phyloP scores from a whole-genome alignment of 2,329 filamentous ascomycete genomes.

The Phyllosticta citrichinensis region DNA sequence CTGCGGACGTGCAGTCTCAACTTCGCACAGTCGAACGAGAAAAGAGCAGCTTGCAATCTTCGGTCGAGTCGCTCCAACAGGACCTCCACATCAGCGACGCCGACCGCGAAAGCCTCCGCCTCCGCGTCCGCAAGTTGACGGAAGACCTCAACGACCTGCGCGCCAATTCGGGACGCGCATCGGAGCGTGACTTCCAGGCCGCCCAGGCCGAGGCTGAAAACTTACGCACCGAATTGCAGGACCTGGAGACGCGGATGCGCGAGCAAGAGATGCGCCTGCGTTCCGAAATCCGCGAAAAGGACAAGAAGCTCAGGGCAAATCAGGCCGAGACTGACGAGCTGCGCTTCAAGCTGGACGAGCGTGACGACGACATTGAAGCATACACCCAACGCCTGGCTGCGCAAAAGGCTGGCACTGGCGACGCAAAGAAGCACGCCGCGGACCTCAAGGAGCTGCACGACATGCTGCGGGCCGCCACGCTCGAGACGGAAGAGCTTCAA shows the following conservation, averaged over 20 bases:
- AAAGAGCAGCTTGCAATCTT: constrained; percentile 26
- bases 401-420: constrained; percentile 13
- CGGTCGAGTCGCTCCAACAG: constrained; percentile 24
- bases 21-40: constrained; percentile 25
- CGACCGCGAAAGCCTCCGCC: constrained; percentile 35
- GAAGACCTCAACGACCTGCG: constrained; percentile 47
- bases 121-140: constrained; percentile 47
- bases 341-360: constrained; percentile 56
- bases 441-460: constrained; percentile 17
- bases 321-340: constrained; percentile 45
- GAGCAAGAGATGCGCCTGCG: constrained; percentile 14
- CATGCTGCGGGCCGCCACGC: constrained; percentile 13
- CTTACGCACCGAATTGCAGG: constrained; percentile 18
- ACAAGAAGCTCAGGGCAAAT: constrained; percentile 32
- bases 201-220: constrained; percentile 56
- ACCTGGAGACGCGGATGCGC: constrained; percentile 14
- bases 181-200: constrained; percentile 50
- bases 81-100: constrained; percentile 27
- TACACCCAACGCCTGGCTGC: constrained; percentile 17
- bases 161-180: constrained; percentile 30
- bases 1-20: constrained; percentile 42
- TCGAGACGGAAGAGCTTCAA: constrained; percentile 17
- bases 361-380: constrained; percentile 42
- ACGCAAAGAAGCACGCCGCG: constrained; percentile 15
- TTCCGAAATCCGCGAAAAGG: constrained; percentile 13